Conservation (phyloP, 1,284 basidiomycete species). For the Ceratorhiza oryzae-sativae region DNA sequence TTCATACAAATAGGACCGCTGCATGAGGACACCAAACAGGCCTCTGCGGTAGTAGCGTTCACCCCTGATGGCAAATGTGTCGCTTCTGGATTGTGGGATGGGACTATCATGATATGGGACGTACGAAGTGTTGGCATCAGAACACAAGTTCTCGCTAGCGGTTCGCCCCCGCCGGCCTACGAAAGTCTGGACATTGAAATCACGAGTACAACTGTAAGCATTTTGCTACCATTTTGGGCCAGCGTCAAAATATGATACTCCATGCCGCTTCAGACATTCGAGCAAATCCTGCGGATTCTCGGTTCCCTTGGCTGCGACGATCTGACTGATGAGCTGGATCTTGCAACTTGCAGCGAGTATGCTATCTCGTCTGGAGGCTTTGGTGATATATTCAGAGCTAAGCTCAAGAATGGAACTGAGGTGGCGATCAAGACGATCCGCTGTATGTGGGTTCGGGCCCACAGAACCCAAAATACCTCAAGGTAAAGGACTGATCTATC, state of each 20-base stretch:
- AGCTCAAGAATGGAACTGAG: background rate
- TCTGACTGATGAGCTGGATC: background rate
- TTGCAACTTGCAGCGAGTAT: background rate
- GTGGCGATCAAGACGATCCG: slow-evolving; percentile 7
- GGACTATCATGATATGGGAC: background rate
- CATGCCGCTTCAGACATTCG: background rate
- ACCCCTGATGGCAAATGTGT: background rate
- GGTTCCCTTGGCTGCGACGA: background rate
- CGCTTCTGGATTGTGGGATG: background rate
- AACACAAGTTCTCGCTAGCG: background rate
- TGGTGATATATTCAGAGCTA: slow-evolving; percentile 1
- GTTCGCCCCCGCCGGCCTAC: background rate
- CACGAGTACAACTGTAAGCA: background rate
- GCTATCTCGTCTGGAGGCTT: background rate
- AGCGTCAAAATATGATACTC: too few species aligned
- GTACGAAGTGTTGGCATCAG: background rate
- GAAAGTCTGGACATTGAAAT: background rate
- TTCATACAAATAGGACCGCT: too few species aligned
- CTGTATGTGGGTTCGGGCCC: background rate
- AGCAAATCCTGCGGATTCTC: background rate
- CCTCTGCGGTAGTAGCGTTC: background rate
- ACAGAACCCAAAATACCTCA: background rate
- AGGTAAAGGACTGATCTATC: background rate
- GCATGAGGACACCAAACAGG: too few species aligned
- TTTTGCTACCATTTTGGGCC: too few species aligned